Base-by-base conservation (phyloP, 768 basidiomycete genomes). In the Naematelia encephala region DNA sequence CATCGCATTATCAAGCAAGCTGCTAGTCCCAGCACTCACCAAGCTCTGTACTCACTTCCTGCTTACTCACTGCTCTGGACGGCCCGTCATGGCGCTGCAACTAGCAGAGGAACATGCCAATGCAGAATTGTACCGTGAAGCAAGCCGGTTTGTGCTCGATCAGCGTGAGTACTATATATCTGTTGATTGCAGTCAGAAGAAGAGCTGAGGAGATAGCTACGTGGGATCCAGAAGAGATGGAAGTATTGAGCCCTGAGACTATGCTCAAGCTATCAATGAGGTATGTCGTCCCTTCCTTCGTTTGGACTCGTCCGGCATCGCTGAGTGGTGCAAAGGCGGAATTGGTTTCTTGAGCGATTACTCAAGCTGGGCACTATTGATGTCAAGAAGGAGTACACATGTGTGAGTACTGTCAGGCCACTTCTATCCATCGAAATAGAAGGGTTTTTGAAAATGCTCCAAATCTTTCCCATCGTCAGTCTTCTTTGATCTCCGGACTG, bases 311-410 rank as follows among this genome's bases (percentile, higher is more conserved):
- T 34, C 16, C 1, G 5, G 12, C 25, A 30, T 44, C 14, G 48
- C 51, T 54, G 50, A 52, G 49, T 21, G 19, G 22, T 19, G 19
- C 10, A 5, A 64, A 90, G 91, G 30, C 84, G 93, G 57, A 93
- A 87, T 54, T 96, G 92, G 92, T 96, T 96, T 78, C 82, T 96
- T 19, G 93, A 97, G 74, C 85, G 93, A 19, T 88, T 97, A 14
- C 81, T 96, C 62, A 96, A 96, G 74, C 84, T 97, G 10, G 90
- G 91, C 1, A 80, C 91, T 42, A 88, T 88, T 0, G 84, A 87
- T 62, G 82, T 94, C 22, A 84, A 89, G n/a, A 92, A 93, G 75
- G 92, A 96, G 69, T 96, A 96, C 69, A 87, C 89, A 84, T 96
- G 93, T 72, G 90, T 91, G 72, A 64, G 72, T 62, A 1, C 12